Evolutionary conservation across 768 basidiomycete genomes (phyloP), one percentile per base, ranked within the genome.

Genomic region (Holtermanniella nyarrowii): DNA sequence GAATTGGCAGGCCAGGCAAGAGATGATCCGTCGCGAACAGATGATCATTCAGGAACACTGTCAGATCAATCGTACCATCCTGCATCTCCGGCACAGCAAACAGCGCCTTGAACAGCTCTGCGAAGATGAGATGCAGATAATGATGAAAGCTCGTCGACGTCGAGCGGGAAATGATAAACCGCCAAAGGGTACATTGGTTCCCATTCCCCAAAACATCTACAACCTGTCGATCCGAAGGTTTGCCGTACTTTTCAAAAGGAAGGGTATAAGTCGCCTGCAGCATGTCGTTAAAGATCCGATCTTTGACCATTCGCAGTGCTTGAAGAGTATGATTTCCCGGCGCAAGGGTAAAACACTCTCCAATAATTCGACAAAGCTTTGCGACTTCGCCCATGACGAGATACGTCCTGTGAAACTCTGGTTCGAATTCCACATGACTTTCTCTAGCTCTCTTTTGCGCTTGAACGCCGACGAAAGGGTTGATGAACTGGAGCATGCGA

Each of bases 331-430:
- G 79, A 2, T 77, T 74, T 0, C 78, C 71, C 0, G 76, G 76
- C 1, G 80, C 76, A 45, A 75, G 74, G n/a, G 77, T 72, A 65
- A 84, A 93, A 0, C 86, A 84, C 59, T 86, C 86, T 4, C 90
- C 91, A 55, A 88, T 87, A 1, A 84, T 83, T 65, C 88, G 86
- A 75, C 88, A 86, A 39, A 88, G 81, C 42, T 88, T 82, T 4
- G 86, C 85, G 22, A 99, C 74, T 26, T 88, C 90, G 10, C 93
- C 79, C 4, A 89, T 90, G 21, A 96, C 85, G 60, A 91, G 90
- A 73, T 97, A 97, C 13, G 95, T 88, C 61, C 84, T 86, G 56
- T 95, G 88, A 93, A 85, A 84, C 58, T 99, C 95, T 25, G 85
- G 85, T 74, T 99, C 95, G 73, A 86, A 99, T 70, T 96, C 93